A percentile compares a stretch with the other conserved stretches of the same genome.
Evolutionary conservation across 2,329 filamentous ascomycete genomes (phyloP).

Genomic region (Blastomyces parvus): DNA sequence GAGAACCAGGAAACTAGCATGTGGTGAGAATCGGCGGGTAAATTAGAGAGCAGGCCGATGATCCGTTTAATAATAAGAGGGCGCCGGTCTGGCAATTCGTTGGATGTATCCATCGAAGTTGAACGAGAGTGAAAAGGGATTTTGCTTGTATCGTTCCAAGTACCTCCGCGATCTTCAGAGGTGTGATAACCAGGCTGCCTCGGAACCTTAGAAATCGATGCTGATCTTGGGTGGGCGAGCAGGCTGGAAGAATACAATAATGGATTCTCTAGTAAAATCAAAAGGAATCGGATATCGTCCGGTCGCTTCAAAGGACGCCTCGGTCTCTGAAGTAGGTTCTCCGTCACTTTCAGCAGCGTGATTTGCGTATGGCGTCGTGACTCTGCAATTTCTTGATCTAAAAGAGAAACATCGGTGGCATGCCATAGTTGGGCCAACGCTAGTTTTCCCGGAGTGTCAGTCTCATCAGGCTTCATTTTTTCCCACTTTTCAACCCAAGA

Average conservation of each 20-base stretch:
- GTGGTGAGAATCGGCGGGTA: constrained; percentile 64
- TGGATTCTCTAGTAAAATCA: constrained; percentile 72
- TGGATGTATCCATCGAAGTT: constrained; percentile 20
- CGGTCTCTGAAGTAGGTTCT: constrained; percentile 70
- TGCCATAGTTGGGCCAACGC: constrained; percentile 25
- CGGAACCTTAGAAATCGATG: neutral
- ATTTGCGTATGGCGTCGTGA: constrained; percentile 62
- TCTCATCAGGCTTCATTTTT: constrained; percentile 38
- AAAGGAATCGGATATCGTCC: constrained; percentile 63
- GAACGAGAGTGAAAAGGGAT: constrained; percentile 16
- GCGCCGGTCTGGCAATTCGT: constrained; percentile 53
- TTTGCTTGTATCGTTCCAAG: constrained; percentile 7
- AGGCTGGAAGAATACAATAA: constrained; percentile 48
- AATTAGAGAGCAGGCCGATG: constrained; percentile 67
- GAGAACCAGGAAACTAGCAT: constrained; percentile 71
- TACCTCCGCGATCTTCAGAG: neutral
- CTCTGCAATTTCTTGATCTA: constrained; percentile 46
- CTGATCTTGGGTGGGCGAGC: constrained; percentile 13
- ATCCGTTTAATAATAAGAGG: constrained; percentile 79
- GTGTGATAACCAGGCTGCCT: neutral
- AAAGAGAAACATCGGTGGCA: constrained; percentile 36
- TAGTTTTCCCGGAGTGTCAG: constrained; percentile 16
- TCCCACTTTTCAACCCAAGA: constrained; percentile 56
- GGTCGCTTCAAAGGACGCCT: constrained; percentile 58
- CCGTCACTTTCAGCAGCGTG: constrained; percentile 65